A percentile compares a stretch with the other conserved stretches of the same genome.
Conservation (phyloP, 1,284 basidiomycete genomes). For the Bjerkandera adusta region DNA sequence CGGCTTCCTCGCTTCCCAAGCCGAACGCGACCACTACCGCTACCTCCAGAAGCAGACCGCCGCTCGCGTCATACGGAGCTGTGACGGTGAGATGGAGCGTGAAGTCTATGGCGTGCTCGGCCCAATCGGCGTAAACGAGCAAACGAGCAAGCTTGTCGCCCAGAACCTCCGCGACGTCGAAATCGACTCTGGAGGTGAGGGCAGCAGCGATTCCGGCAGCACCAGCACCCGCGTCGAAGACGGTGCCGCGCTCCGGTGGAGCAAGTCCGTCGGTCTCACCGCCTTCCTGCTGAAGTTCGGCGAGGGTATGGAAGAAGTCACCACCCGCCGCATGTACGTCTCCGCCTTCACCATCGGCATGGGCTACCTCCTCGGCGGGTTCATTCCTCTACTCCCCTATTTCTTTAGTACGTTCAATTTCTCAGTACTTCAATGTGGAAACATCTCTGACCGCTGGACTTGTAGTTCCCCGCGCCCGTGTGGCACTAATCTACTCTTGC, state of each 20-base stretch:
- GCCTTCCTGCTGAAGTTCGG: conserved; percentile 94
- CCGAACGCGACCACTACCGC: conserved; percentile 92
- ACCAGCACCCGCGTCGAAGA: conserved; percentile 45
- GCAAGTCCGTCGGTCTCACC: conserved; percentile 78
- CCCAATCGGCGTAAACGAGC: conserved; percentile 85
- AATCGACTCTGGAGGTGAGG: conserved; percentile 32
- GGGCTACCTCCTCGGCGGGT: conserved; percentile 83
- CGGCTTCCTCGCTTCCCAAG: conserved; percentile 95
- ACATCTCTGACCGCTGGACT: too few relatives aligned
- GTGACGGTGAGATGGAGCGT: conserved; percentile 92
- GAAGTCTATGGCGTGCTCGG: conserved; percentile 89
- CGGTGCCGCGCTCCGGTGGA: conserved; percentile 50
- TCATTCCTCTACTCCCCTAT: conserved; percentile 89
- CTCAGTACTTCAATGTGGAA: too few relatives aligned
- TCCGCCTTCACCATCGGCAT: conserved; percentile 93
- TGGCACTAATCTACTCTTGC: conserved; percentile 72
- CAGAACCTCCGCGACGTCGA: conserved; percentile 72
- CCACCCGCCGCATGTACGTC: conserved; percentile 52
- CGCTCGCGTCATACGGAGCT: conserved; percentile 83
- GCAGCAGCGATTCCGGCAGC: conserved; percentile 23
- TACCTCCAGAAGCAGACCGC: conserved; percentile 76
- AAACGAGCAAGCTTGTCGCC: conserved; percentile 78
- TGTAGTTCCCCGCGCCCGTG: conserved; percentile 44
- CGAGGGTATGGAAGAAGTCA: conserved; percentile 80
- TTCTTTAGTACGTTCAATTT: conserved; percentile 73